A percentile compares a stretch with the other conserved stretches of the same genome.
These are phyloP conservation scores for Mortierella sp. DNA, from an alignment of 371 early-diverging fungal genomes.

Conservation along the genomic window DNA sequence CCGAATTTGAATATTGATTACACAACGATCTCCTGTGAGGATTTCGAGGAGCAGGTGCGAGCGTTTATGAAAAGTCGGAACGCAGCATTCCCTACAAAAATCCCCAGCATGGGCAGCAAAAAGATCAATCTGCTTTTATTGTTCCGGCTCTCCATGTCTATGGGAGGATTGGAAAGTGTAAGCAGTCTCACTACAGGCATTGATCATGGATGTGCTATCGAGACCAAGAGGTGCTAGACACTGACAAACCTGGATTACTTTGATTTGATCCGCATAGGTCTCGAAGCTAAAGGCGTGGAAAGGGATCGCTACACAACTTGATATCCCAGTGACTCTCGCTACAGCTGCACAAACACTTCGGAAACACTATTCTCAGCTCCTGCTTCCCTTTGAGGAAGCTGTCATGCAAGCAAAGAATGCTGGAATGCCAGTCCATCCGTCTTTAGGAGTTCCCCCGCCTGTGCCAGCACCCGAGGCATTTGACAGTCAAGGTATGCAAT, in stretches of 20 bases:
- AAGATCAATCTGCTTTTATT: constrained; percentile 46
- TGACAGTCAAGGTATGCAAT: constrained; percentile 41
- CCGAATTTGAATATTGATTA: constrained; percentile 51
- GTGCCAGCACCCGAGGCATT: constrained; percentile 33
- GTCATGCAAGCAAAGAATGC: constrained; percentile 31
- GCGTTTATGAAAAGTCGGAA: constrained; percentile 48
- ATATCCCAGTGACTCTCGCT: constrained; percentile 48
- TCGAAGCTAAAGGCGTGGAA: constrained; percentile 54
- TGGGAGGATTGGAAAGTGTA: constrained; percentile 55
- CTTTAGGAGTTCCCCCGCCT: constrained; percentile 20
- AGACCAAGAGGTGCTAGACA: no score
- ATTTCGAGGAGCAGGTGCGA: constrained; percentile 48
- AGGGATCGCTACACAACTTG: constrained; percentile 42
- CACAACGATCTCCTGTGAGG: constrained; percentile 37
- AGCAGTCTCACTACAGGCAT: no score
- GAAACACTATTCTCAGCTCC: constrained; percentile 43
- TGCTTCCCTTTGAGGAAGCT: constrained; percentile 50
- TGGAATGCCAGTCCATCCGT: constrained; percentile 44
- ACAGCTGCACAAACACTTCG: constrained; percentile 49
- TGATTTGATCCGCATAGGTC: constrained; percentile 18
- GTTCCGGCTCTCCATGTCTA: constrained; percentile 47
- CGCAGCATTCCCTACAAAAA: constrained; percentile 45
- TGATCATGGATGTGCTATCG: no score
- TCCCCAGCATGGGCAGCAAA: constrained; percentile 54
- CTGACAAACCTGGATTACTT: no score